Base-by-base conservation (phyloP, 2,329 filamentous ascomycete species). In the Trichoderma semiorbis region DNA sequence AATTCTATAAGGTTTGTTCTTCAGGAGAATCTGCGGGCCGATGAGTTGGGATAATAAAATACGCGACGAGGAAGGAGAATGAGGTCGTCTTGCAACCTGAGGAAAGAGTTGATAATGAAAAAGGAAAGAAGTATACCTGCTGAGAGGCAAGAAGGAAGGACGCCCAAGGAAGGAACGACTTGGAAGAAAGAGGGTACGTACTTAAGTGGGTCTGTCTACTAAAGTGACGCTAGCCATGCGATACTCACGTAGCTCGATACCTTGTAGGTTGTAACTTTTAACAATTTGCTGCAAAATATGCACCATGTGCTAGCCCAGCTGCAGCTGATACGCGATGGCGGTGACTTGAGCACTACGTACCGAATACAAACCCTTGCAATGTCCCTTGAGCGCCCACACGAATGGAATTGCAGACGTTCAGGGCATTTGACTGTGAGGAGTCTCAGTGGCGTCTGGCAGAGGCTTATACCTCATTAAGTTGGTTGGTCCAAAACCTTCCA, bases 41-140 rank as follows among this genome's bases (percentile, higher is more conserved):
- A 34, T 21, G 58, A 55, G 68, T 26, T 21, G 43, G 60, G 62
- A 72, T 72, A 67, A 69, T 71, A 75, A 74, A 67, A 69, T 73
- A 74, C 75, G 74, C 73, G 75, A 77, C 74, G 75, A 72, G 53
- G 68, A 74, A 75, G 32, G 57, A n/a, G 24, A 64, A 70, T 39
- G 30, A 18, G 26, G 76, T 77, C 75, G 71, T 74, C 73, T 76
- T 70, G 39, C 47, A 43, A 43, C 39, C 39, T 43, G 39, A 43
- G 39, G 39, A 43, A 43, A n/a, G 47, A 53, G 47, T 53, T 53
- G 47, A 53, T 53, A 53, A 53, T 53, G 47, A 53, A 21, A 53
- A 24, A 24, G 21, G 21, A 24, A 53, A 53, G 21, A 21, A 53
- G 47, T 53, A 53, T 53, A 24, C n/a, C 47, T 53, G n/a, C 47